These are phyloP conservation scores for Xylaria arbuscula DNA, from an alignment of 2,329 filamentous ascomycete genomes.

Conservation along the genomic window DNA sequence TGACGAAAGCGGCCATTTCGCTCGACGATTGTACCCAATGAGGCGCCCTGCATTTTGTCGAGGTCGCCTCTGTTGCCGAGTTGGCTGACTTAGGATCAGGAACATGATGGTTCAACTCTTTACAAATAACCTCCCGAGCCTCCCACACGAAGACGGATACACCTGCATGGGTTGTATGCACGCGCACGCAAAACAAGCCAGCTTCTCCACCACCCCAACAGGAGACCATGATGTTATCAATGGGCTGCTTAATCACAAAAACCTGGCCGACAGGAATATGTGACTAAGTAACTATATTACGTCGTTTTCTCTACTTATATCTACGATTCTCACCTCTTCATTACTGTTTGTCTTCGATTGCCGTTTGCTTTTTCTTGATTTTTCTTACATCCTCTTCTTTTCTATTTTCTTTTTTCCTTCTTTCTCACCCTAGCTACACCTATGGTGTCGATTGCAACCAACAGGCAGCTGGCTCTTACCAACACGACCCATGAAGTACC, in stretches of 20 bases:
- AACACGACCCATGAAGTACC: neutral
- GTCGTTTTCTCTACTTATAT: conserved; percentile 7
- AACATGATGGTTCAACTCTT: conserved; percentile 25
- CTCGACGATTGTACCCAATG: conserved; percentile 33
- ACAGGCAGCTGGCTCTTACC: neutral
- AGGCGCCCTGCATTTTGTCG: conserved; percentile 30
- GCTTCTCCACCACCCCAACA: conserved; percentile 29
- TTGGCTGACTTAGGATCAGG: conserved; percentile 19
- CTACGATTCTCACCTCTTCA: conserved; percentile 8
- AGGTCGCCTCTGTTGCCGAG: conserved; percentile 29
- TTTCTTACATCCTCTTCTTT: neutral
- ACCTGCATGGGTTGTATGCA: conserved; percentile 32
- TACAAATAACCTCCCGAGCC: conserved; percentile 35
- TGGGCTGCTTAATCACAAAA: conserved; percentile 15
- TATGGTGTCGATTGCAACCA: neutral
- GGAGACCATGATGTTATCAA: conserved; percentile 27
- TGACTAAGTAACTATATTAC: neutral
- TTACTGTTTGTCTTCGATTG: conserved; percentile 15
- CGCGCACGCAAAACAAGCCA: conserved; percentile 33
- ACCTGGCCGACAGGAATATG: neutral
- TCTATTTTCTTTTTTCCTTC: conserved; percentile 3
- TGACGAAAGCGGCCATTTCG: conserved; percentile 35
- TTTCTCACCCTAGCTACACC: conserved; percentile 4
- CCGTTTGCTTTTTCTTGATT: neutral
- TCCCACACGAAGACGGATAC: conserved; percentile 30